These are phyloP conservation scores for Auricularia sp. DNA, from an alignment of 768 basidiomycete genomes.

Conservation along the genomic window DNA sequence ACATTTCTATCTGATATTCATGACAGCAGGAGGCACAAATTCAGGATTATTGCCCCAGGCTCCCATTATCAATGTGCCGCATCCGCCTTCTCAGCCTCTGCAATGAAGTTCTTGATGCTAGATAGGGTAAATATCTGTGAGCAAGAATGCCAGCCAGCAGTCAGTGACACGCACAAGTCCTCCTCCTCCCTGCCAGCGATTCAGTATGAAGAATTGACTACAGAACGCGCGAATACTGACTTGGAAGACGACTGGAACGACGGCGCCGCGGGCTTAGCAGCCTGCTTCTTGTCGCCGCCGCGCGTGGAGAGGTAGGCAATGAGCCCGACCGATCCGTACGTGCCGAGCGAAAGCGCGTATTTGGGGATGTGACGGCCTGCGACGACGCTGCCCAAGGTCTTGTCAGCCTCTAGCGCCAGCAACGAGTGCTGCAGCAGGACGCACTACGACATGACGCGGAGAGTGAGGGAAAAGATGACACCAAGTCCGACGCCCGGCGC, in stretches of 20 bases:
- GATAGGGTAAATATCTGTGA: no score
- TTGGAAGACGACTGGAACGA: constrained; percentile 1
- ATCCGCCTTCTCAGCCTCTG: constrained; percentile 69
- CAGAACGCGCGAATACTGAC: not conserved
- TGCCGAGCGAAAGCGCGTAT: not conserved
- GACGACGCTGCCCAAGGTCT: not conserved
- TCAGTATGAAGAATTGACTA: not conserved
- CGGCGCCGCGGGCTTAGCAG: not conserved
- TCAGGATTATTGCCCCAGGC: not conserved
- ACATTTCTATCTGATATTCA: not conserved
- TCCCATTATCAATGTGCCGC: constrained; percentile 34
- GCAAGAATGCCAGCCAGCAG: constrained; percentile 3
- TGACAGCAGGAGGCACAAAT: not conserved
- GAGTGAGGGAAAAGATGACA: not conserved
- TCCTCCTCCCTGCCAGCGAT: constrained; percentile 59
- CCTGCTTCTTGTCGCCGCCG: not conserved
- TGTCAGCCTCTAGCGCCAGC: not conserved
- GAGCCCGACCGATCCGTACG: not conserved
- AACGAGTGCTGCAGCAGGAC: not conserved
- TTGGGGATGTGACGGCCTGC: not conserved
- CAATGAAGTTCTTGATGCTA: constrained; percentile 72
- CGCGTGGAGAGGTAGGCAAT: not conserved
- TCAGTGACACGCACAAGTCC: constrained; percentile 46
- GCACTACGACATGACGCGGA: not conserved
- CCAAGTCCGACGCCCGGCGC: not conserved